Evolutionary conservation across 1,139 yeast species (phyloP).

Genomic region (Magnusiomyces tetraspermus): DNA sequence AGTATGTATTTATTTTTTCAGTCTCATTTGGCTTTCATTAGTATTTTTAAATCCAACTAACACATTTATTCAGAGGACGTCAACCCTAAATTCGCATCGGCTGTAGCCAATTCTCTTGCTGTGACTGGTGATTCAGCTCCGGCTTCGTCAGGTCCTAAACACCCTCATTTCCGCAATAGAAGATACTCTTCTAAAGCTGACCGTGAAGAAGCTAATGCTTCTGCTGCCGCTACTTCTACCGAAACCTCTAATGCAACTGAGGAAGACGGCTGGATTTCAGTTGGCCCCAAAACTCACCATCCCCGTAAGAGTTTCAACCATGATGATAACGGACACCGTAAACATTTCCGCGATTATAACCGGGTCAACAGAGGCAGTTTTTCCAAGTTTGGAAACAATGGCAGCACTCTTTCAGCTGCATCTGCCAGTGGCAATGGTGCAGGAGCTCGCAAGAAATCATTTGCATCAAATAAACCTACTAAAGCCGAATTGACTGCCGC

Average conservation of each 20-base stretch:
- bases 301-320: slow-evolving; percentile 16
- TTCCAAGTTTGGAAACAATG: slow-evolving; percentile 1
- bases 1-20: not conserved
- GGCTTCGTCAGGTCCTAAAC: not conserved
- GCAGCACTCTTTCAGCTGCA: not conserved
- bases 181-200: slow-evolving; percentile 5
- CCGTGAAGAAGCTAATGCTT: not conserved
- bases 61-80: not conserved
- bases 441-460: slow-evolving; percentile 5
- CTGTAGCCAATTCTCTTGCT: slow-evolving; percentile 5
- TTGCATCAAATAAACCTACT: not conserved
- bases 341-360: slow-evolving; percentile 12
- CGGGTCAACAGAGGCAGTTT: slow-evolving; percentile 8
- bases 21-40: too few species aligned
- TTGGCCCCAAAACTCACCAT: slow-evolving; percentile 21
- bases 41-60: too few species aligned
- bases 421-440: not conserved
- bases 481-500: slow-evolving; percentile 1
- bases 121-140: not conserved
- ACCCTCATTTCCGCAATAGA: slow-evolving; percentile 5
- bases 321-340: slow-evolving; percentile 14
- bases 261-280: slow-evolving; percentile 32
- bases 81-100: slow-evolving; percentile 2
- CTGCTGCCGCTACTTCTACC: slow-evolving; percentile 10
- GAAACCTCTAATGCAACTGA: slow-evolving; percentile 9